phyloP scores from a whole-genome alignment of 1,284 basidiomycete species.

The Boletus smithii region DNA sequence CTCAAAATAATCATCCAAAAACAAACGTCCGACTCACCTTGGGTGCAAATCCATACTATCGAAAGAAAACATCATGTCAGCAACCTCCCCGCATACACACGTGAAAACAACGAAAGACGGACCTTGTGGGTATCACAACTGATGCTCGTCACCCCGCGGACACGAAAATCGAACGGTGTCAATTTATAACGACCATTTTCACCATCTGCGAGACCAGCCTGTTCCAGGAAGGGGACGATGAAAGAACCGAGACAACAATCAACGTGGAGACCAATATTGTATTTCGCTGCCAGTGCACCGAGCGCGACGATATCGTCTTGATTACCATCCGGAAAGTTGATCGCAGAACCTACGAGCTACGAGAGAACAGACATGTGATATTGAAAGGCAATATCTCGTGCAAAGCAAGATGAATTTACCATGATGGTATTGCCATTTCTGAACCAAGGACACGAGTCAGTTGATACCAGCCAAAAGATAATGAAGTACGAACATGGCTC shows the following conservation, averaged over 20 bases:
- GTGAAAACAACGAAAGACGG: conserved; percentile 17
- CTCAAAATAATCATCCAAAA: not conserved
- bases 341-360: conserved; percentile 84
- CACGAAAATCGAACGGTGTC: conserved; percentile 82
- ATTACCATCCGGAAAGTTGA: conserved; percentile 91
- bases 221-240: conserved; percentile 85
- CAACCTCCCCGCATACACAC: not conserved
- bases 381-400: not conserved
- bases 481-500: conserved; percentile 71
- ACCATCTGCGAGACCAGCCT: conserved; percentile 50
- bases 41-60: conserved; percentile 35
- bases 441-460: not conserved
- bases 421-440: conserved; percentile 83
- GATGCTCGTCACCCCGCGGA: conserved; percentile 85
- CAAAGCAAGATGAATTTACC: conserved; percentile 40
- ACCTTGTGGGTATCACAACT: conserved; percentile 94
- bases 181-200: conserved; percentile 51
- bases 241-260: conserved; percentile 93
- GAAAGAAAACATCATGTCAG: not conserved
- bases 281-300: conserved; percentile 67
- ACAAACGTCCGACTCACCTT: conserved; percentile 48
- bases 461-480: not conserved
- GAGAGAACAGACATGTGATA: conserved; percentile 4
- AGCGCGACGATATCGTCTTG: conserved; percentile 88
- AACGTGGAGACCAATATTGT: conserved; percentile 88